Evolutionary conservation across 2,329 filamentous ascomycete species (phyloP).

Genomic region (Cladosporium sp.): DNA sequence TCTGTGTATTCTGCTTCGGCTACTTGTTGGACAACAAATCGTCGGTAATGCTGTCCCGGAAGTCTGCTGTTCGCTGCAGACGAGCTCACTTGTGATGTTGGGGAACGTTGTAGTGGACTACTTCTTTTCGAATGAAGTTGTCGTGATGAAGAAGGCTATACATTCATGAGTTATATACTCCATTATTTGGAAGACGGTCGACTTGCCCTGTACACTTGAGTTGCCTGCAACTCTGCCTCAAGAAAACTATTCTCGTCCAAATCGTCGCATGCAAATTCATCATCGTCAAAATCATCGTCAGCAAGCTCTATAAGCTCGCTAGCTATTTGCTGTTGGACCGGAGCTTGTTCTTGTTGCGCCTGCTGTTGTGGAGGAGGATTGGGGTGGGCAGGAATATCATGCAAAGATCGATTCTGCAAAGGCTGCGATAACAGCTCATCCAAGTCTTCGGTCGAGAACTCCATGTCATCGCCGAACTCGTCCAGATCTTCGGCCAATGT

Average conservation of each 20-base stretch:
- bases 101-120: slow-evolving; percentile 10
- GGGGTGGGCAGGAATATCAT: slow-evolving; percentile 46
- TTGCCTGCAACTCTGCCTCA: slow-evolving; percentile 70
- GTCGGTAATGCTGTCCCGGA: slow-evolving; percentile 33
- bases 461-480: slow-evolving; percentile 50
- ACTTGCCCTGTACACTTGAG: slow-evolving; percentile 60
- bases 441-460: slow-evolving; percentile 57
- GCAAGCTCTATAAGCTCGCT: slow-evolving; percentile 7
- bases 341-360: background rate
- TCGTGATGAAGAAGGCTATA: slow-evolving; percentile 29
- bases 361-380: slow-evolving; percentile 21
- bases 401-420: slow-evolving; percentile 39
- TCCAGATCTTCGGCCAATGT: slow-evolving; percentile 36
- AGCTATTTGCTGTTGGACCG: background rate
- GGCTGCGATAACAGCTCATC: slow-evolving; percentile 55
- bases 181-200: slow-evolving; percentile 25
- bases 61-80: background rate
- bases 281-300: slow-evolving; percentile 47
- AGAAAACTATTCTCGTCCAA: slow-evolving; percentile 70
- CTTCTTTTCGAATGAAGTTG: slow-evolving; percentile 15
- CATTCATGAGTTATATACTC: slow-evolving; percentile 38
- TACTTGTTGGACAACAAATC: slow-evolving; percentile 78
- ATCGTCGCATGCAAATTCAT: slow-evolving; percentile 71
- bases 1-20: slow-evolving; percentile 68
- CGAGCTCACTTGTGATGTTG: background rate